phyloP scores from a whole-genome alignment of 805 yeast species.

The Hanseniaspora mollemarum region DNA sequence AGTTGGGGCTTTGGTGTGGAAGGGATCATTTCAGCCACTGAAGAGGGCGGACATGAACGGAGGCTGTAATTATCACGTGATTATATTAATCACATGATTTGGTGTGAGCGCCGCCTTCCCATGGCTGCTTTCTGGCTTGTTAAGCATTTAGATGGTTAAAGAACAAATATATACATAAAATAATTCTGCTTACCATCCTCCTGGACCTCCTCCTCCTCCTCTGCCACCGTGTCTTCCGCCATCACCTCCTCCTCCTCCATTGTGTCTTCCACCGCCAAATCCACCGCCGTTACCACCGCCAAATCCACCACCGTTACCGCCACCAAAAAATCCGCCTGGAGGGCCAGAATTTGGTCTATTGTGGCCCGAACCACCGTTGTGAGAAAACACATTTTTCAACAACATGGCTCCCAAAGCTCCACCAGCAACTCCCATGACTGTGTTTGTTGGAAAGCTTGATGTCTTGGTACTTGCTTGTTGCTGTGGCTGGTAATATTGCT shows the following conservation, averaged over 20 bases:
- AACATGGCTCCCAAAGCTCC: conserved; percentile 5
- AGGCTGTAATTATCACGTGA: too few species aligned
- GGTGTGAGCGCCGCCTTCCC: too few species aligned
- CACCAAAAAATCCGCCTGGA: neutral
- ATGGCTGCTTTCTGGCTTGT: too few species aligned
- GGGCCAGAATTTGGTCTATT: neutral
- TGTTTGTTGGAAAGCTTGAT: conserved; percentile 23
- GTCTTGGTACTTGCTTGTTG: conserved; percentile 17
- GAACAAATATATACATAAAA: too few species aligned
- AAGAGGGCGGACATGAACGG: too few species aligned
- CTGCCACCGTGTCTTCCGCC: too few species aligned
- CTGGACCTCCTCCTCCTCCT: neutral
- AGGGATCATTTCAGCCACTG: too few species aligned
- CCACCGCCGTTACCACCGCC: neutral
- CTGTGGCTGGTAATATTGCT: conserved; percentile 22
- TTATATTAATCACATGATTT: too few species aligned
- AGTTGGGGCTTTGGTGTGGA: too few species aligned
- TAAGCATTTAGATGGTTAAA: too few species aligned
- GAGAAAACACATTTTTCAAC: neutral
- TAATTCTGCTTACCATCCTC: neutral
- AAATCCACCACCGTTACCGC: neutral
- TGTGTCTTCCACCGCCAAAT: neutral
- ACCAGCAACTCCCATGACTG: conserved; percentile 6
- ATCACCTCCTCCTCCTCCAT: neutral
- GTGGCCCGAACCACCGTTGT: neutral